Evolutionary conservation across 768 basidiomycete species (phyloP).

Genomic region (Boletellus sp.): DNA sequence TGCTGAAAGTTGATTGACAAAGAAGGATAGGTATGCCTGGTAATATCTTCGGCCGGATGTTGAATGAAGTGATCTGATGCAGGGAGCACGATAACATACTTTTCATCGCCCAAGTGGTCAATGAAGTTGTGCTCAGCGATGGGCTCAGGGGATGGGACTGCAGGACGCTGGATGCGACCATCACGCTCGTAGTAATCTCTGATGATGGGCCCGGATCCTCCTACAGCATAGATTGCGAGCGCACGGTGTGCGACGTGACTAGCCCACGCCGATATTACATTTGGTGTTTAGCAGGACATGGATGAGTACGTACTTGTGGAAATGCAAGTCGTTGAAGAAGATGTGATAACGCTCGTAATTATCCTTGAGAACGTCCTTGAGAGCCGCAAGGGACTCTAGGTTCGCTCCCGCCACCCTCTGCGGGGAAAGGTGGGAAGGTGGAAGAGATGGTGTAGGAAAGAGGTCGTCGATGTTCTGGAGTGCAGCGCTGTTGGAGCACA

Average conservation of each 20-base stretch:
- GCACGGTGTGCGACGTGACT: slow-evolving; percentile 31
- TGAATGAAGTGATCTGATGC: not conserved
- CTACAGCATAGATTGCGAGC: slow-evolving; percentile 27
- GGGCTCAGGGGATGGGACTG: slow-evolving; percentile 19
- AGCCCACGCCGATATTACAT: not conserved
- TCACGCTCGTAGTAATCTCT: slow-evolving; percentile 27
- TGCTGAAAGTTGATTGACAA: slow-evolving; percentile 14
- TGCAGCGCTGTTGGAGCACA: slow-evolving; percentile 15
- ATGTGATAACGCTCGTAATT: slow-evolving; percentile 47
- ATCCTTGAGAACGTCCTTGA: slow-evolving; percentile 39
- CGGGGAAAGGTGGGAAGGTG: slow-evolving; percentile 23
- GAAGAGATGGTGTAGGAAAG: slow-evolving; percentile 25
- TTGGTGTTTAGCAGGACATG: too few species aligned
- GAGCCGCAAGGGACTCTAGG: slow-evolving; percentile 20
- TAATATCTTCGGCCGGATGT: slow-evolving; percentile 21
- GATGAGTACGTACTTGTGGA: slow-evolving; percentile 46
- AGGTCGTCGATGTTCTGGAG: slow-evolving; percentile 16
- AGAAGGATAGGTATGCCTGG: slow-evolving; percentile 26
- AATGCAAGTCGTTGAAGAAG: slow-evolving; percentile 43
- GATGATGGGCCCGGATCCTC: slow-evolving; percentile 21
- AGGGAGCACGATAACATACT: slow-evolving; percentile 8
- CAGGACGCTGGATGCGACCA: slow-evolving; percentile 18
- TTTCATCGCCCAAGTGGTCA: slow-evolving; percentile 25
- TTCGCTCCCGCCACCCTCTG: slow-evolving; percentile 28
- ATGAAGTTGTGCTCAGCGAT: slow-evolving; percentile 25